phyloP scores from a whole-genome alignment of 1,284 basidiomycete genomes.

The Tilletiaria anomala region DNA sequence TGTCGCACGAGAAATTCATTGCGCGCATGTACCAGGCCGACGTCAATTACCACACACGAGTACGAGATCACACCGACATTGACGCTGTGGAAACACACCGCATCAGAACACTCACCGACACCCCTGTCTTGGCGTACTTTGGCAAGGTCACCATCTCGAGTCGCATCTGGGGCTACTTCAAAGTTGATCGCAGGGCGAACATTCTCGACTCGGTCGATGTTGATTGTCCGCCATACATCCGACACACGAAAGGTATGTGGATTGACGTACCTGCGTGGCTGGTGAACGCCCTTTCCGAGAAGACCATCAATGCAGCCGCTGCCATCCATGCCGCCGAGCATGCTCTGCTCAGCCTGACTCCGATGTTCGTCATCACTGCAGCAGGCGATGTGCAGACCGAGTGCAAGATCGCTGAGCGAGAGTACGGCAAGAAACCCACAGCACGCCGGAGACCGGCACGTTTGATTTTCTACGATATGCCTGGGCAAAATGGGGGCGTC shows the following conservation, averaged over 20 bases:
- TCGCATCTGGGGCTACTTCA: conserved; percentile 52
- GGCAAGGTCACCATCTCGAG: conserved; percentile 57
- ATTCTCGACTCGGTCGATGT: conserved; percentile 68
- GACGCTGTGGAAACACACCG: conserved; percentile 64
- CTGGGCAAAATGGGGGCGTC: conserved; percentile 56
- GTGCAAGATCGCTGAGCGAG: conserved; percentile 63
- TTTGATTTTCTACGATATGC: conserved; percentile 66
- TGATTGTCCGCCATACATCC: conserved; percentile 63
- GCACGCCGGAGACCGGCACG: conserved; percentile 63
- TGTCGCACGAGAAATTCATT: conserved; percentile 62
- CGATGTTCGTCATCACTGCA: conserved; percentile 53
- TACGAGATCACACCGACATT: conserved; percentile 49
- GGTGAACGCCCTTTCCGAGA: conserved; percentile 46
- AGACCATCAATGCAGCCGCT: conserved; percentile 54
- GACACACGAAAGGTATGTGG: conserved; percentile 67
- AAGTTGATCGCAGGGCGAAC: conserved; percentile 39
- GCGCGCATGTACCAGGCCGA: conserved; percentile 58
- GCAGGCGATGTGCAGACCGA: conserved; percentile 61
- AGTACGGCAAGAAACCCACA: conserved; percentile 52
- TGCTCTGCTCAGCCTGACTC: conserved; percentile 56
- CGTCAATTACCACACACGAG: conserved; percentile 69
- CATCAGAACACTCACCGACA: conserved; percentile 54
- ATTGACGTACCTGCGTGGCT: conserved; percentile 58
- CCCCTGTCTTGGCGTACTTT: conserved; percentile 53
- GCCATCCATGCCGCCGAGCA: conserved; percentile 75